Conservation (phyloP, 2,329 filamentous ascomycete species). For the Zelopaecilomyces penicillatus region DNA sequence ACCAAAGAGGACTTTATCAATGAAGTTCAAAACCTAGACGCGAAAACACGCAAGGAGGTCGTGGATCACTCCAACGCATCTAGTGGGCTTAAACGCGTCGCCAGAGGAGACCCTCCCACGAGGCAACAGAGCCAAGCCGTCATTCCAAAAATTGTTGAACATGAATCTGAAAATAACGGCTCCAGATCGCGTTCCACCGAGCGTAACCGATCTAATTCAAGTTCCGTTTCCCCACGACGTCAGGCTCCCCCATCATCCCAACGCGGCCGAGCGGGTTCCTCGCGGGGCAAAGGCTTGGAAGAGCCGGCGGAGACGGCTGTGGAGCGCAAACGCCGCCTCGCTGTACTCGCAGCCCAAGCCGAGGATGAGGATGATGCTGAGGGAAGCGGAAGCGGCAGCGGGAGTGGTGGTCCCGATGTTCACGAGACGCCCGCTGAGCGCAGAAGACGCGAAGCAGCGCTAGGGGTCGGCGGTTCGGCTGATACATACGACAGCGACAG, state of each 20-base stretch:
- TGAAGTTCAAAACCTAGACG: slow-evolving; percentile 65
- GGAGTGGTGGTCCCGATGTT: slow-evolving; percentile 17
- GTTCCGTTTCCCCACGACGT: slow-evolving; percentile 13
- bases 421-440: slow-evolving; percentile 68
- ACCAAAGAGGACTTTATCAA: slow-evolving; percentile 73
- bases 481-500: slow-evolving; percentile 43
- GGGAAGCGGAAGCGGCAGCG: background rate
- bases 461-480: slow-evolving; percentile 46
- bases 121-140: slow-evolving; percentile 5
- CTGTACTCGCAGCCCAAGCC: slow-evolving; percentile 37
- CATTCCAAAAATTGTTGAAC: slow-evolving; percentile 15
- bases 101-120: slow-evolving; percentile 29
- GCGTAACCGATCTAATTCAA: slow-evolving; percentile 5
- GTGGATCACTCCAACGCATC: slow-evolving; percentile 43
- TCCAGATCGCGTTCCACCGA: slow-evolving; percentile 8
- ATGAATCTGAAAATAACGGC: slow-evolving; percentile 2
- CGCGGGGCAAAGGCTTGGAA: slow-evolving; percentile 11
- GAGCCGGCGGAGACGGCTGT: slow-evolving; percentile 55
- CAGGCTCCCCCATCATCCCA: slow-evolving; percentile 6
- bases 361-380: slow-evolving; percentile 26
- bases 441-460: slow-evolving; percentile 62
- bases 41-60: slow-evolving; percentile 49
- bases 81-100: slow-evolving; percentile 39
- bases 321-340: slow-evolving; percentile 58
- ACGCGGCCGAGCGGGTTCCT: background rate